Evolutionary conservation across 441 rosid genomes (phyloP), one percentile per base, ranked within the genome.

Genomic region (Capsella rubella): DNA sequence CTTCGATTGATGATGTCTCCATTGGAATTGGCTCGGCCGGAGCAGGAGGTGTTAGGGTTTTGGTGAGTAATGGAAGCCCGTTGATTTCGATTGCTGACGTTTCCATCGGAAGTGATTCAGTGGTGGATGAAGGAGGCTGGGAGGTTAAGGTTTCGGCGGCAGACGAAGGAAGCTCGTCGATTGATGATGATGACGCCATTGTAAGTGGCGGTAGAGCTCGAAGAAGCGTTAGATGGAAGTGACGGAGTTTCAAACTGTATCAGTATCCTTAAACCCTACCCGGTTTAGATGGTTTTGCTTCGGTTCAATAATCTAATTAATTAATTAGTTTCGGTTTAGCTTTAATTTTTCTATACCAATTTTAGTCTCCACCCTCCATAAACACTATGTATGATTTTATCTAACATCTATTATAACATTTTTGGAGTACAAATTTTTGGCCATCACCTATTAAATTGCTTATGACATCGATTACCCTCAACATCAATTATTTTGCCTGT

Each of bases 121-220:
- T 45, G 3, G 49, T 42, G 1, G 54, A 45, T 47, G 55, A 31
- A 3, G n/a, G 51, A 43, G 27, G 63, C 2, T 8, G 53, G 34
- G 57, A 35, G 69, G 74, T 78, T 79, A 77, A 81, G 82, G 81
- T 78, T 78, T 73, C 74, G 16, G 79, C 43, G 25, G 79, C 43
- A 25, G 79, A 28, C 9, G 80, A 45, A 54, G 84, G 56, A 35
- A 39, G 69, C 67, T 74, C 69, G 81, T 73, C 61, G 57, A 25
- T 42, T 32, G 86, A 80, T 64, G 87, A 79, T 64, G 87, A 73
- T 25, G 92, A 79, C 57, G 84, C 71, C 87, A 86, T 81, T 47
- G 64, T 37, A 28, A 28, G 35, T 27, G 35, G 35, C 35, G 58
- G 35, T 28, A 2, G 15, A 53, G 58, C 34, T 53, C 3, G 16